phyloP scores from a whole-genome alignment of 352 stramenopile genomes.

The Phytophthora sojae region DNA sequence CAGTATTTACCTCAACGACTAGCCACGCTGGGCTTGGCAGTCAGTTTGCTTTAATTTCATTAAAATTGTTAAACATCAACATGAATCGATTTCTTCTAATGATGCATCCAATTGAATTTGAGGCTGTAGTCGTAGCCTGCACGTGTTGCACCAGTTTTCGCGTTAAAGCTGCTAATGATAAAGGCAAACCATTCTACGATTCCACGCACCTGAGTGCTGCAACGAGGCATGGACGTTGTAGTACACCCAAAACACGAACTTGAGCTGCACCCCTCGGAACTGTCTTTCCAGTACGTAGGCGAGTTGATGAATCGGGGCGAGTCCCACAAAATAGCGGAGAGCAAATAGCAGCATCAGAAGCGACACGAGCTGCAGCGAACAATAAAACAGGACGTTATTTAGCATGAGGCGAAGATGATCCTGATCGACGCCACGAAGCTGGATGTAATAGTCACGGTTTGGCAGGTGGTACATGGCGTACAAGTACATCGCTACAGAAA shows the following conservation, averaged over 20 bases:
- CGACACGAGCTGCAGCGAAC: conserved; percentile 32
- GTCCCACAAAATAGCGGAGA: conserved; percentile 20
- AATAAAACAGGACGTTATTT: conserved; percentile 37
- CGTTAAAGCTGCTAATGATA: too few relatives aligned
- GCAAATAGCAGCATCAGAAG: conserved; percentile 29
- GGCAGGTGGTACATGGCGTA: conserved; percentile 20
- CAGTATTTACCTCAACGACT: too few relatives aligned
- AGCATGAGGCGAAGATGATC: conserved; percentile 18
- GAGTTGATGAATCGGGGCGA: conserved; percentile 29
- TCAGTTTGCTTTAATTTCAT: too few relatives aligned
- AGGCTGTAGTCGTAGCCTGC: too few relatives aligned
- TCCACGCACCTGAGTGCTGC: conserved; percentile 28
- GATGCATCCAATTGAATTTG: too few relatives aligned
- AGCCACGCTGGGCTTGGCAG: too few relatives aligned
- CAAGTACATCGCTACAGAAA: conserved; percentile 22
- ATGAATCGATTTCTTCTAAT: too few relatives aligned
- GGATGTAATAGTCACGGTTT: conserved; percentile 33
- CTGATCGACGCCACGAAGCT: conserved; percentile 8
- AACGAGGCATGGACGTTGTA: conserved; percentile 30
- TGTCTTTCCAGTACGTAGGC: conserved; percentile 41
- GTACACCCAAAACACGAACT: conserved; percentile 42
- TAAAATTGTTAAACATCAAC: too few relatives aligned
- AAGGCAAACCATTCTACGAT: too few relatives aligned
- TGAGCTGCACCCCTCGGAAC: conserved; percentile 29
- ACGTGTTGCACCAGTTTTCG: too few relatives aligned